Conservation (phyloP, 768 basidiomycete species). For the Suillus americanus region DNA sequence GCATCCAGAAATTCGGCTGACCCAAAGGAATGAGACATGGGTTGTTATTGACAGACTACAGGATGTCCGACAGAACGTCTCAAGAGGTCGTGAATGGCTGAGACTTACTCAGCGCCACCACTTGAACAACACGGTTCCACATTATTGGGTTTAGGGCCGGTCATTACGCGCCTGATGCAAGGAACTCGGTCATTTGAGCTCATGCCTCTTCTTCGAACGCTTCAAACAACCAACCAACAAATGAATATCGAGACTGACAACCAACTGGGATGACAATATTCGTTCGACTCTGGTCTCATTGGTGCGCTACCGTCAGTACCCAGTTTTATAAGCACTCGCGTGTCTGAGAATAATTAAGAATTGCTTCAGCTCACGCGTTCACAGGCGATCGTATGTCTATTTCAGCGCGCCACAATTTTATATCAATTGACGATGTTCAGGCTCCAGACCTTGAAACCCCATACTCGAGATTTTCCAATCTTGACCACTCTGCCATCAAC, state of each 20-base stretch:
- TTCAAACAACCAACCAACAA: neutral
- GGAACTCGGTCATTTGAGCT: neutral
- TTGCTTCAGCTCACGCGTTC: neutral
- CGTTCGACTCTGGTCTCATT: neutral
- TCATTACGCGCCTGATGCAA: neutral
- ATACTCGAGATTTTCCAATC: slow-evolving; percentile 15
- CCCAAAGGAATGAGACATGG: neutral
- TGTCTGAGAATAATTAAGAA: neutral
- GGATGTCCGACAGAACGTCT: neutral
- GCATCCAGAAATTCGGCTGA: neutral
- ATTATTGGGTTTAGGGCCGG: slow-evolving; percentile 3
- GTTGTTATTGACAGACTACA: neutral
- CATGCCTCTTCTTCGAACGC: neutral
- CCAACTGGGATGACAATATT: neutral
- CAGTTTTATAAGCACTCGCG: neutral
- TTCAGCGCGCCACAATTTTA: neutral
- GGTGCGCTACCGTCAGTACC: neutral
- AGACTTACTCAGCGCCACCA: neutral
- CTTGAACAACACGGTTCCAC: slow-evolving; percentile 3
- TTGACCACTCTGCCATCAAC: neutral
- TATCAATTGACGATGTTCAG: slow-evolving; percentile 5
- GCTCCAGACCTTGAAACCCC: slow-evolving; percentile 17
- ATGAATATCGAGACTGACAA: neutral
- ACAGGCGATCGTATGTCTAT: neutral
- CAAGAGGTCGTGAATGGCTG: neutral